These are phyloP conservation scores for Lactarius tabidus DNA, from an alignment of 768 basidiomycete species.

Conservation along the genomic window DNA sequence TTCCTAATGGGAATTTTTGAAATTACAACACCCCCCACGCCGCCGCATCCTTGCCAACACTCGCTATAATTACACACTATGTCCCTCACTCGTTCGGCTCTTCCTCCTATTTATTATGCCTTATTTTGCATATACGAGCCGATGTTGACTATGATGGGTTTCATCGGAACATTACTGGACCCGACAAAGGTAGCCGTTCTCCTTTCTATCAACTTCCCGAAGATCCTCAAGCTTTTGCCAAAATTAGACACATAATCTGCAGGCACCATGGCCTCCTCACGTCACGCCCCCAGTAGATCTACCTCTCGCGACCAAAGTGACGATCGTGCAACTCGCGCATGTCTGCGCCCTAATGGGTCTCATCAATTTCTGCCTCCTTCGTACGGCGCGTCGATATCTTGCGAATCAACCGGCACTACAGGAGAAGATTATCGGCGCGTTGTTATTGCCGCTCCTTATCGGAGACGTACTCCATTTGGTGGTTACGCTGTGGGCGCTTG, in stretches of 20 bases:
- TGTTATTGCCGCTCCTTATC: conserved; percentile 63
- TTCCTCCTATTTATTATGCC: conserved; percentile 69
- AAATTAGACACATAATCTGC: conserved; percentile 61
- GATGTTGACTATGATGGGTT: conserved; percentile 56
- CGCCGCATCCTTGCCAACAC: no score
- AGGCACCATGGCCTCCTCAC: conserved; percentile 65
- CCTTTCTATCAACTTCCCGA: conserved; percentile 1
- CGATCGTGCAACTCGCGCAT: conserved; percentile 70
- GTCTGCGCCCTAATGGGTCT: conserved; percentile 72
- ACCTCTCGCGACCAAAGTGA: conserved; percentile 62
- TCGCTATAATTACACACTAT: conserved; percentile 28
- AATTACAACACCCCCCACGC: background rate
- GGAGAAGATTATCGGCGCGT: conserved; percentile 62
- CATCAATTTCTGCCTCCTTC: conserved; percentile 64
- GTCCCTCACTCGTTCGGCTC: conserved; percentile 49
- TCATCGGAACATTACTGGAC: conserved; percentile 61
- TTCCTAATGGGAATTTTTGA: background rate
- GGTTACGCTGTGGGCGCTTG: conserved; percentile 71
- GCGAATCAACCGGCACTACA: conserved; percentile 56
- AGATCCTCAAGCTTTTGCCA: conserved; percentile 11
- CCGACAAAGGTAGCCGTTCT: conserved; percentile 52
- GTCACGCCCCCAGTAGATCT: conserved; percentile 46
- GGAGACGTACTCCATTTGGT: conserved; percentile 66
- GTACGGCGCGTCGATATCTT: conserved; percentile 57
- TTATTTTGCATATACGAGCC: conserved; percentile 76